These are phyloP conservation scores for Atalantia buxifolia DNA, from an alignment of 345 rosid species.

Conservation along the genomic window DNA sequence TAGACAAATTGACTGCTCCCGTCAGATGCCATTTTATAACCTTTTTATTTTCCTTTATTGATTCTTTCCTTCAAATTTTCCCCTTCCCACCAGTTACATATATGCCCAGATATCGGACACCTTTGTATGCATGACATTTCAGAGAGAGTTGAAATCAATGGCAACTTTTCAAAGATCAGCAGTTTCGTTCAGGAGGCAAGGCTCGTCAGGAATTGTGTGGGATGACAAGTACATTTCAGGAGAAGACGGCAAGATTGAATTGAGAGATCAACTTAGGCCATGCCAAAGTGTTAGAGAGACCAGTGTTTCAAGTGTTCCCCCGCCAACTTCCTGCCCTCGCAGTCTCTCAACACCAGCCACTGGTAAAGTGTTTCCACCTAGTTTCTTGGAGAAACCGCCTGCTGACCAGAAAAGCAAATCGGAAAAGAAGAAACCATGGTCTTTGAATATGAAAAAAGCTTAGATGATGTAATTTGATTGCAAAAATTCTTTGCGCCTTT, in stretches of 20 bases:
- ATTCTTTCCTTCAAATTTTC: neutral
- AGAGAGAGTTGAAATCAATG: neutral
- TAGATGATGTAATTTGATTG: neutral
- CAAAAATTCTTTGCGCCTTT: too few species aligned
- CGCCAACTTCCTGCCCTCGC: constrained; percentile 15
- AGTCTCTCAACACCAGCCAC: constrained; percentile 16
- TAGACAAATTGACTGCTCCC: neutral
- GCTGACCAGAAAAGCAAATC: constrained; percentile 2
- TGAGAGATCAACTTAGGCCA: constrained; percentile 19
- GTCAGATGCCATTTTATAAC: neutral
- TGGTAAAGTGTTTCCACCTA: neutral
- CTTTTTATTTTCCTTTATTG: neutral
- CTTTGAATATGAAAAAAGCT: too few species aligned
- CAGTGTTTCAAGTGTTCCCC: neutral
- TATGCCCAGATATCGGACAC: too few species aligned
- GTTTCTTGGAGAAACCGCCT: neutral
- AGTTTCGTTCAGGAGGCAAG: constrained; percentile 27
- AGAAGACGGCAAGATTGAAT: constrained; percentile 1
- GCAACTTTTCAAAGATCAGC: constrained; percentile 23
- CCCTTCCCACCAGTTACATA: too few species aligned
- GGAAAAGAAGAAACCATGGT: too few species aligned
- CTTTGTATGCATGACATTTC: too few species aligned
- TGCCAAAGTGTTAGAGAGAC: constrained; percentile 19
- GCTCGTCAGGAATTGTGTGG: constrained; percentile 32
- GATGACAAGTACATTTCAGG: constrained; percentile 1